These are phyloP conservation scores for Heimioporus sp. DNA, from an alignment of 768 basidiomycete genomes.

Conservation along the genomic window DNA sequence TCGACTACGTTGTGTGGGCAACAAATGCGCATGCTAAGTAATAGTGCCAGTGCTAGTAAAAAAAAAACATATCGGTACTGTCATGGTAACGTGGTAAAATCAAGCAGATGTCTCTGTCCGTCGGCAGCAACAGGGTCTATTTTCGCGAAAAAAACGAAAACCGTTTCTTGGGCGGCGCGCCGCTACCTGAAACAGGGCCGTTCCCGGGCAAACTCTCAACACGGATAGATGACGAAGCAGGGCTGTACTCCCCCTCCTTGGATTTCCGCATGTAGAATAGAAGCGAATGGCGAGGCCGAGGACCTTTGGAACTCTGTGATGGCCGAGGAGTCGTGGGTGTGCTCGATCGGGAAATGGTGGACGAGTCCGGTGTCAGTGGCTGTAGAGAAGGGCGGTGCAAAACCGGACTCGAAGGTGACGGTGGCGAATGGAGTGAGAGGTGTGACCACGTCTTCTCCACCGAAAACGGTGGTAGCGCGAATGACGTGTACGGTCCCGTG, in stretches of 20 bases:
- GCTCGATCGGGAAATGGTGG: slow-evolving; percentile 30
- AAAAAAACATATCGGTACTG: slow-evolving; percentile 6
- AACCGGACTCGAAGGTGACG: slow-evolving; percentile 20
- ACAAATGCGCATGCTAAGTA: slow-evolving; percentile 18
- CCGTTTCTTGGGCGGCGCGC: slow-evolving; percentile 20
- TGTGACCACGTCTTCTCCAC: slow-evolving; percentile 20
- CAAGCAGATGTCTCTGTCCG: slow-evolving; percentile 1
- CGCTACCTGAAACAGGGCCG: slow-evolving; percentile 2
- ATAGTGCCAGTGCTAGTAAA: slow-evolving; percentile 1
- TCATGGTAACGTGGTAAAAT: slow-evolving; percentile 17
- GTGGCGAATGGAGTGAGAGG: slow-evolving; percentile 16
- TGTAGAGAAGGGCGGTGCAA: slow-evolving; percentile 27
- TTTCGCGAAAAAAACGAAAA: slow-evolving; percentile 32
- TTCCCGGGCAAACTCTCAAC: slow-evolving; percentile 15
- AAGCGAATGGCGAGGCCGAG: slow-evolving; percentile 26
- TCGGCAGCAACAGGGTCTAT: slow-evolving; percentile 12
- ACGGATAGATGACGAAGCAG: slow-evolving; percentile 21
- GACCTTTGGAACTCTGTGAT: slow-evolving; percentile 25
- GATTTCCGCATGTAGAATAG: slow-evolving; percentile 33
- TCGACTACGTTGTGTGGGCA: slow-evolving; percentile 10
- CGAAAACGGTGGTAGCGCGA: slow-evolving; percentile 27
- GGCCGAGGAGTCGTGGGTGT: slow-evolving; percentile 27
- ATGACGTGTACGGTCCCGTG: slow-evolving; percentile 32
- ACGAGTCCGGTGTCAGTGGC: slow-evolving; percentile 29
- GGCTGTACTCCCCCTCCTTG: slow-evolving; percentile 20